Conservation (phyloP, 1,284 basidiomycete species). For the Pyrrhoderma noxium region DNA sequence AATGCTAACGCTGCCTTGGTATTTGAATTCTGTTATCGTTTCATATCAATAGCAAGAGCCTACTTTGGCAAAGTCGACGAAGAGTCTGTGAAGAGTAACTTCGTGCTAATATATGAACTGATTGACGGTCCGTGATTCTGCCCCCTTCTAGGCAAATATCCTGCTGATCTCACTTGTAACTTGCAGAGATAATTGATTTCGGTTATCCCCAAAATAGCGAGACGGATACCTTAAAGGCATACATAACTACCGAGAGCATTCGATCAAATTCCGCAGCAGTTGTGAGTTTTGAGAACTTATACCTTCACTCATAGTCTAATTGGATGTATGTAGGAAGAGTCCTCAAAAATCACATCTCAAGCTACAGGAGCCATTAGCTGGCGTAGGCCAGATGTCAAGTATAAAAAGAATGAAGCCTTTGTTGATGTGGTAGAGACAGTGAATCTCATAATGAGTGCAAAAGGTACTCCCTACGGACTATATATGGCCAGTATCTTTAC, state of each 20-base stretch:
- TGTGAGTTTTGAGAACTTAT: slow-evolving; percentile 38
- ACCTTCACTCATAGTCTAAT: slow-evolving; percentile 8
- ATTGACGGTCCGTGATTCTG: slow-evolving; percentile 69
- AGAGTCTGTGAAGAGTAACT: slow-evolving; percentile 98
- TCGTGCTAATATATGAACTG: slow-evolving; percentile 92
- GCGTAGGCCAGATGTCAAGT: slow-evolving; percentile 91
- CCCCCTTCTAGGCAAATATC: background rate
- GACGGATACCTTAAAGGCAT: slow-evolving; percentile 94
- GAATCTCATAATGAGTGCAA: slow-evolving; percentile 94
- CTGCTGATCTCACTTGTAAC: background rate
- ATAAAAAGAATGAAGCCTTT: slow-evolving; percentile 98
- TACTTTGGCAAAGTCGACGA: slow-evolving; percentile 99
- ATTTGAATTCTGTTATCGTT: slow-evolving; percentile 96
- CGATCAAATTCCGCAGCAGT: slow-evolving; percentile 77
- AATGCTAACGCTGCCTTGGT: slow-evolving; percentile 97
- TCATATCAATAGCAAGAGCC: slow-evolving; percentile 87
- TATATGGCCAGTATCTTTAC: background rate
- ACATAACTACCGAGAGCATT: slow-evolving; percentile 96
- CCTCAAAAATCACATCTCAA: slow-evolving; percentile 93
- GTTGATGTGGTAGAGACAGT: slow-evolving; percentile 97
- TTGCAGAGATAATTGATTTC: slow-evolving; percentile 92
- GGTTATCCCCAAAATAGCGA: slow-evolving; percentile 99
- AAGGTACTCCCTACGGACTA: slow-evolving; percentile 46
- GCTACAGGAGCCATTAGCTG: slow-evolving; percentile 93
- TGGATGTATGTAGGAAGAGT: slow-evolving; percentile 68